Evolutionary conservation across 352 stramenopile species (phyloP).

Genomic region (Thraustotheca clavata): DNA sequence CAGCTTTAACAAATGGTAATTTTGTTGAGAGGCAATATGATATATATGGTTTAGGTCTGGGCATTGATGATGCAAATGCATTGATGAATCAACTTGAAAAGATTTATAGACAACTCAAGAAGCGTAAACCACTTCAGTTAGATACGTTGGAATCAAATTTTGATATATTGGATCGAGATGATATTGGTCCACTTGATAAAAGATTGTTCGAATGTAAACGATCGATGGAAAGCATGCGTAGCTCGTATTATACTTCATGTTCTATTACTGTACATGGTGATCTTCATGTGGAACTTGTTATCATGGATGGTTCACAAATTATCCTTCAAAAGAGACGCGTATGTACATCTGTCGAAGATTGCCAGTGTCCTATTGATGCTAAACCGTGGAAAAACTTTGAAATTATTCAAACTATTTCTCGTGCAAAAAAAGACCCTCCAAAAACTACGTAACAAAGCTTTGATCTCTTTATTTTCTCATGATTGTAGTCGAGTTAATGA

Average conservation of each 20-base stretch:
- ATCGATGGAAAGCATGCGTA: conserved; percentile 31
- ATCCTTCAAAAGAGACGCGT: conserved; percentile 23
- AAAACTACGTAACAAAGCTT: neutral
- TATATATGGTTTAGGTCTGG: conserved; percentile 33
- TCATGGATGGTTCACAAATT: conserved; percentile 11
- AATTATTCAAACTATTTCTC: neutral
- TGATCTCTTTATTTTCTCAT: neutral
- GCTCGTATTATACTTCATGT: conserved; percentile 36
- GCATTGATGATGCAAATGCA: conserved; percentile 66
- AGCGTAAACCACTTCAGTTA: conserved; percentile 31
- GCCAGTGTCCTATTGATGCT: conserved; percentile 39
- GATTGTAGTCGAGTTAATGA: neutral
- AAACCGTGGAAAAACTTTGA: conserved; percentile 44
- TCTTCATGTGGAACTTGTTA: conserved; percentile 40
- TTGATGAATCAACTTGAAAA: conserved; percentile 20
- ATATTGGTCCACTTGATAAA: conserved; percentile 45
- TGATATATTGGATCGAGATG: conserved; percentile 51
- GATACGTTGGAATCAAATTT: conserved; percentile 39
- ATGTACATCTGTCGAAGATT: conserved; percentile 39
- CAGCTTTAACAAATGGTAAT: conserved; percentile 46
- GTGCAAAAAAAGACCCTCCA: neutral
- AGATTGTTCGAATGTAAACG: conserved; percentile 35
- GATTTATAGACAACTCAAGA: conserved; percentile 41
- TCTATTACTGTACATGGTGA: conserved; percentile 46
- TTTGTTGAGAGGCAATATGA: conserved; percentile 14